Evolutionary conservation across 1,284 basidiomycete species (phyloP), one percentile per base, ranked within the genome.

Genomic region (Cutaneotrichosporon daszewskae): DNA sequence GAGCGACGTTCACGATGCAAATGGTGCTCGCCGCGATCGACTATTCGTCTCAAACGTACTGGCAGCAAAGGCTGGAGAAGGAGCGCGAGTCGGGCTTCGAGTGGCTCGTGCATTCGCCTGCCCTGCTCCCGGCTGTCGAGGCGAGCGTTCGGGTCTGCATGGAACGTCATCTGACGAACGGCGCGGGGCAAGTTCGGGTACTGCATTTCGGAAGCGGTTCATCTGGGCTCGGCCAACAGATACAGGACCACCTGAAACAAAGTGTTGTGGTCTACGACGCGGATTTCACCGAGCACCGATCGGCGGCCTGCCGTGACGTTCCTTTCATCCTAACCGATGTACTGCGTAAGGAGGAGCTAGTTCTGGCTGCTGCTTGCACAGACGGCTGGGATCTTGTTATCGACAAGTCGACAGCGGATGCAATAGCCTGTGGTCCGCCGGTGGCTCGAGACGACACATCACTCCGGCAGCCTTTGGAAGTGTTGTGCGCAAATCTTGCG

Each of bases 391-490:
- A 66, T 37, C 19, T 68, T 8, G 8, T 68, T 1, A 26, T 68
- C 22, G 67, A 69, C 46, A 69, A 69, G 43, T 67, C 64, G 0
- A 68, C 67, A 0, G 60, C 61, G 1, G 67, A 69, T 40, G 67
- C 67, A 3, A 68, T 69, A 9, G 64, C 67, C 5, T 68, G 66
- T 36, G 57, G 58, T 2, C 54, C 44, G n/a, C 40, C 44, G 9
- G 7, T 22, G 3, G n/a, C n/a, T 29, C 17, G 5, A 16, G 11
- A 5, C 24, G 3, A 22, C 18, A 19, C 23, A 16, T 20, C 17
- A 17, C 13, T 16, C 11, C 24, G 12, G 5, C 18, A 19, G 13
- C 8, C 0, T 6, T 31, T 16, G 13, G 47, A 58, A 7, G 47
- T 54, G 3, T 41, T 64, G 14, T 54, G 57, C 36, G 27, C 35